phyloP scores from a whole-genome alignment of 192 early-diverging fungal genomes.

The Funneliformis mosseae region DNA sequence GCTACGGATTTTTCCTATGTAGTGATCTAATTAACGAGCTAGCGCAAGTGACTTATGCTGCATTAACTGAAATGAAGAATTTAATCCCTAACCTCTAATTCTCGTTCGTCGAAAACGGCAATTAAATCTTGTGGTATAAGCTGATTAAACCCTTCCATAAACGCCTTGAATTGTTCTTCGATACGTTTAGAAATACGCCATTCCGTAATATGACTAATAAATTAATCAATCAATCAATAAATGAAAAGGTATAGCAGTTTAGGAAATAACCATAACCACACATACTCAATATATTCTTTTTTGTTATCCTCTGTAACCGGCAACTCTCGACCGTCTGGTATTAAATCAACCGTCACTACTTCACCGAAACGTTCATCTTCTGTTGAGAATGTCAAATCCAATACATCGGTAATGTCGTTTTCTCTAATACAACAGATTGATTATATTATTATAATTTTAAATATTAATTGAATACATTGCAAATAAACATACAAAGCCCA shows the following conservation, averaged over 20 bases:
- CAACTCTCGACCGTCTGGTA: constrained; percentile 85
- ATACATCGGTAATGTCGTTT: constrained; percentile 84
- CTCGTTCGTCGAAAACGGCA: constrained; percentile 95
- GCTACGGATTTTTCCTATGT: background rate
- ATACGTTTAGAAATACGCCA: constrained; percentile 89
- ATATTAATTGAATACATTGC: background rate
- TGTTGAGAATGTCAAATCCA: constrained; percentile 89
- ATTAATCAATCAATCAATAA: constrained; percentile 22
- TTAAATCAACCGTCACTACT: constrained; percentile 85
- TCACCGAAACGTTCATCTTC: constrained; percentile 95
- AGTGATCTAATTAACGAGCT: background rate
- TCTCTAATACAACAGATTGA: constrained; percentile 54
- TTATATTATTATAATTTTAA: constrained; percentile 8
- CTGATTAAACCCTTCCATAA: constrained; percentile 93
- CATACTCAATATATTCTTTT: constrained; percentile 86
- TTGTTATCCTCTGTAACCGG: constrained; percentile 97
- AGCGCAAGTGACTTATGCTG: background rate
- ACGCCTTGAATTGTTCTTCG: constrained; percentile 96
- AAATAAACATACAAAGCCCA: constrained; percentile 81
- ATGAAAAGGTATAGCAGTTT: background rate
- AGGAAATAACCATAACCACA: background rate
- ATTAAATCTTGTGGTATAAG: constrained; percentile 94
- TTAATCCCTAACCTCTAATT: constrained; percentile 67
- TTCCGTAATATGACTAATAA: constrained; percentile 69
- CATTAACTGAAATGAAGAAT: background rate